phyloP scores from a whole-genome alignment of 2,329 filamentous ascomycete species.

The Verticillium dahliae region DNA sequence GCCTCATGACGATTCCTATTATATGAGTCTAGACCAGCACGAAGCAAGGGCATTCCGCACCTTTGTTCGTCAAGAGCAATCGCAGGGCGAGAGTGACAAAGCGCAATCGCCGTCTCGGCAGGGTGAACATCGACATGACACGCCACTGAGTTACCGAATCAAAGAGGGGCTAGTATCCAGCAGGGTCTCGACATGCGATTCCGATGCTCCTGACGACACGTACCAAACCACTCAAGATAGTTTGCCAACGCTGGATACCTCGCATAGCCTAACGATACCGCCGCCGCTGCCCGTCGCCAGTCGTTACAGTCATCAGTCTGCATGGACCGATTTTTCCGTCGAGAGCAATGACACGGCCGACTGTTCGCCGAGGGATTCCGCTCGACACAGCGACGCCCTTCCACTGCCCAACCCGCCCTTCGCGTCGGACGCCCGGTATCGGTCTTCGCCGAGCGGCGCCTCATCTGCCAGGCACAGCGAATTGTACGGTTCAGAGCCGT shows the following conservation, averaged over 20 bases:
- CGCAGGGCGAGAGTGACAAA: neutral
- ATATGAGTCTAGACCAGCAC: conserved; percentile 25
- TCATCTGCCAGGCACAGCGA: conserved; percentile 12
- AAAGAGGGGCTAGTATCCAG: conserved; percentile 19
- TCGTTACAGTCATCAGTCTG: conserved; percentile 46
- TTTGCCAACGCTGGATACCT: conserved; percentile 24
- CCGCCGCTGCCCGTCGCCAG: conserved; percentile 34
- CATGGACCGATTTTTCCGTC: conserved; percentile 56
- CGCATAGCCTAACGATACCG: conserved; percentile 41
- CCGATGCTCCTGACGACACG: conserved; percentile 13
- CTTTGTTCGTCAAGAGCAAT: neutral
- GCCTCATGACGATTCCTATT: conserved; percentile 31
- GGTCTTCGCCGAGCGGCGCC: conserved; percentile 4
- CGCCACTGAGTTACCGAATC: neutral
- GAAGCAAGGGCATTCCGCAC: conserved; percentile 4
- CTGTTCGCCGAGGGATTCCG: conserved; percentile 14
- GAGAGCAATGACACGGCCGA: conserved; percentile 41
- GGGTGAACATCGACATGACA: neutral
- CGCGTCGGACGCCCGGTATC: conserved; percentile 4
- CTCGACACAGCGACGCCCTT: conserved; percentile 5
- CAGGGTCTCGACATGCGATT: conserved; percentile 32
- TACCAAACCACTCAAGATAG: conserved; percentile 9
- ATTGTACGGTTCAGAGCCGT: conserved; percentile 23
- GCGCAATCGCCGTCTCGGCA: neutral
- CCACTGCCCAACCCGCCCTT: conserved; percentile 12